Base-by-base conservation (phyloP, 441 rosid genomes). In the Pelargonium australe region DNA sequence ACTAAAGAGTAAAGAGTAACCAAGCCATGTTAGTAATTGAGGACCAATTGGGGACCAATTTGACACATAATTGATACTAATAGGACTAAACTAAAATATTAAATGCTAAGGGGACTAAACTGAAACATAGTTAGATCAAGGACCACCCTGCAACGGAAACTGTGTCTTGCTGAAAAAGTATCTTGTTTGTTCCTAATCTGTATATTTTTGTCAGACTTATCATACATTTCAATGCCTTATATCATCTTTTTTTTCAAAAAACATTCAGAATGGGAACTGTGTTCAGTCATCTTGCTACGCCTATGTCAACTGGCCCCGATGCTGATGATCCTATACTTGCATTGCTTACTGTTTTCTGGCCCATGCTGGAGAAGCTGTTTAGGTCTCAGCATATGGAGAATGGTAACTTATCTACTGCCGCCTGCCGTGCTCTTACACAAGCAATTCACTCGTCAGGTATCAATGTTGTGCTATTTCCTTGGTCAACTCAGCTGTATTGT, bases 381-480 rank as follows among this genome's bases (percentile, higher is more conserved):
- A 83, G 84, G 74, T 87, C 99, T 72, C 85, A 85, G 66, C 94
- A 87, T 79, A 87, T 94, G 96, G 96, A 91, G 82, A 91, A 80
- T 82, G 81, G 90, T 72, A 82, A 83, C 83, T 77, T 94, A 75
- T 86, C 99, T 44, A 68, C 84, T 8, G 96, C 96, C 75, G 96
- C 97, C 74, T 91, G 97, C 70, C 91, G 96, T 71, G 96, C 96
- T 72, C 96, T 94, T 74, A 87, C 96, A 43, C 83, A 83, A 51
- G 96, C 99, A 20, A 84, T 94, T 80, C 97, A 85, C 70, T 94
- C 96, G 2, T 89, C 93, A 78, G 96, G 97, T 94, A 80, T 77
- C 76, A 57, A 8, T 63, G 70, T 7, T 67, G 13, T 67, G 3
- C 16, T 25, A 47, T 10, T 61, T 61, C 13, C 64, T 61, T 61